phyloP scores from a whole-genome alignment of 768 basidiomycete genomes.

The Daedaleopsis sinensis region DNA sequence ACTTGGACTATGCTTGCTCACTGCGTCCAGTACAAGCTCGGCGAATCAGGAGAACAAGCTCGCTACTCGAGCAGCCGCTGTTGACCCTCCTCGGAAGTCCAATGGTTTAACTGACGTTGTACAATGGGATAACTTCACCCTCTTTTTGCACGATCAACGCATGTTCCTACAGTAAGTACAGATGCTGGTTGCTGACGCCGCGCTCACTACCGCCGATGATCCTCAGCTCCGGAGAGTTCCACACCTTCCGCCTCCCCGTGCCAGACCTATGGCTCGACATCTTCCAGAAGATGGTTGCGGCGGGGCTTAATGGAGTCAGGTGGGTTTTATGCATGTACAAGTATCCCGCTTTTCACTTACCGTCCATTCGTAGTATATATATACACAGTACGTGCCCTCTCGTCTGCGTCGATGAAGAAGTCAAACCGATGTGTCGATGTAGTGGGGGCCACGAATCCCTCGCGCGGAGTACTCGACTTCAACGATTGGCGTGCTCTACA shows the following conservation, averaged over 20 bases:
- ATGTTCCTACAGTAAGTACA: constrained; percentile 67
- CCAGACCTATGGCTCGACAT: constrained; percentile 83
- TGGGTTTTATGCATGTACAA: constrained; percentile 1
- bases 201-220: no score
- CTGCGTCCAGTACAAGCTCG: no score
- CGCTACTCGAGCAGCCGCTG: no score
- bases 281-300: constrained; percentile 79
- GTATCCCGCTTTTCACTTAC: background rate
- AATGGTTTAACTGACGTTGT: constrained; percentile 40
- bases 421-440: background rate
- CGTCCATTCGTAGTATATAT: constrained; percentile 48
- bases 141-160: constrained; percentile 69
- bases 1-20: no score
- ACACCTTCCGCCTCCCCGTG: constrained; percentile 80
- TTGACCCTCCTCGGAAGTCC: constrained; percentile 30
- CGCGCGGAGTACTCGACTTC: constrained; percentile 76
- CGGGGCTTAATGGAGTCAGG: constrained; percentile 78
- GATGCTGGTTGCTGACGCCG: background rate
- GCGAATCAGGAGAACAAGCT: no score
- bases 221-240: constrained; percentile 80
- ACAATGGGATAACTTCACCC: constrained; percentile 71
- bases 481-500: constrained; percentile 68
- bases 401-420: background rate
- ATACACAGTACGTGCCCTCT: constrained; percentile 54
- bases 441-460: constrained; percentile 71